These are phyloP conservation scores for Eucalyptus curtisii DNA, from an alignment of 345 rosid species.

Conservation along the genomic window DNA sequence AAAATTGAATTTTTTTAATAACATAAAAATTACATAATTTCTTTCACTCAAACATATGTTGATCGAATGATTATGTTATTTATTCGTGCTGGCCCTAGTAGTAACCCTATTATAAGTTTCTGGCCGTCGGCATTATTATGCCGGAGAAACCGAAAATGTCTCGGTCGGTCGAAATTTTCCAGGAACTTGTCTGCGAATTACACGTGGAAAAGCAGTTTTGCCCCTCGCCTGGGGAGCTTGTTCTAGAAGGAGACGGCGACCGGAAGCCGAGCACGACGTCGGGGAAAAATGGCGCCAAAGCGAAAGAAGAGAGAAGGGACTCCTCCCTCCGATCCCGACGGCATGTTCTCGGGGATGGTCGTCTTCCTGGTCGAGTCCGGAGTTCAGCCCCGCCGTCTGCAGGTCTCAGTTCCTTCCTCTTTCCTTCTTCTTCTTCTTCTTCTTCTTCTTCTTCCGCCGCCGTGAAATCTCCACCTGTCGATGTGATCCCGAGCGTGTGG, in stretches of 20 bases:
- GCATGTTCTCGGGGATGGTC: constrained; percentile 68
- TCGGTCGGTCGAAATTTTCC: background rate
- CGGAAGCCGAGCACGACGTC: background rate
- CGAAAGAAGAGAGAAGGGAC: constrained; percentile 17
- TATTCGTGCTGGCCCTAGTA: background rate
- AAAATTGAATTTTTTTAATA: background rate
- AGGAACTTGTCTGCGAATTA: background rate
- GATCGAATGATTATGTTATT: background rate
- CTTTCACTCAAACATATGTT: background rate
- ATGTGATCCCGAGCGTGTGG: background rate
- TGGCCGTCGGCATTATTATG: background rate
- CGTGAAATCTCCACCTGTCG: background rate
- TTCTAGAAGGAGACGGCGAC: background rate
- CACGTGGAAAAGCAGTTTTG: background rate
- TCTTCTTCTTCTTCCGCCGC: background rate
- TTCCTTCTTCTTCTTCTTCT: background rate
- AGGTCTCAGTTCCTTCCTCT: constrained; percentile 23
- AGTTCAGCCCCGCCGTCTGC: constrained; percentile 74
- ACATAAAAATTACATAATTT: background rate
- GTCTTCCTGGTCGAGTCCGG: constrained; percentile 48
- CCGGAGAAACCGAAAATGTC: background rate
- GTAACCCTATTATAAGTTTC: background rate
- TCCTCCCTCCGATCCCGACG: constrained; percentile 38
- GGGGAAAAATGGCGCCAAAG: constrained; percentile 62
- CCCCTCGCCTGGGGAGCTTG: background rate